These are phyloP conservation scores for Malassezia pachydermatis DNA, from an alignment of 1,284 basidiomycete species.

Conservation along the genomic window DNA sequence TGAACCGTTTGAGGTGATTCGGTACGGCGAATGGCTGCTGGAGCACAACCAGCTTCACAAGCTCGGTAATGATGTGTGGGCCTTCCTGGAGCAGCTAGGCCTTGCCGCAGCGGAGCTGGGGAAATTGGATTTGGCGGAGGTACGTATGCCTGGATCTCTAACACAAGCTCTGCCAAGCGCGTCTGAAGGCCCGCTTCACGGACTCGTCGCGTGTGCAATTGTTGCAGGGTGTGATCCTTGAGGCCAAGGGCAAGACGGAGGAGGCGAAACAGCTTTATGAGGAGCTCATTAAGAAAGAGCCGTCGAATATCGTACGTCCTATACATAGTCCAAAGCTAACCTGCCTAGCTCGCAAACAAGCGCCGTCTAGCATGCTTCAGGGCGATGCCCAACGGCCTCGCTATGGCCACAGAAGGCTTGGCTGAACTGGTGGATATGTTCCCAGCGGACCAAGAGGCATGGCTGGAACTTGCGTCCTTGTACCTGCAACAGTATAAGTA, in stretches of 20 bases:
- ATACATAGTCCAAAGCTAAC: too few species aligned
- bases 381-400: slow-evolving; percentile 15
- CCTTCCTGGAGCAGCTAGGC: slow-evolving; percentile 74
- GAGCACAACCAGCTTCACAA: slow-evolving; percentile 51
- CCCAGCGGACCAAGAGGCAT: slow-evolving; percentile 81
- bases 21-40: slow-evolving; percentile 58
- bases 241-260: slow-evolving; percentile 55
- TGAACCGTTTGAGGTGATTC: slow-evolving; percentile 62
- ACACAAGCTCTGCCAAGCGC: slow-evolving; percentile 58
- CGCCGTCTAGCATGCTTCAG: slow-evolving; percentile 62
- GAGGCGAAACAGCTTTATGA: slow-evolving; percentile 62
- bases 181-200: slow-evolving; percentile 64
- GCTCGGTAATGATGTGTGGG: slow-evolving; percentile 55
- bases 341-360: slow-evolving; percentile 64
- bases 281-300: slow-evolving; percentile 59
- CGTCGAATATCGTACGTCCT: slow-evolving; percentile 63
- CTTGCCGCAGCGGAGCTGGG: slow-evolving; percentile 77
- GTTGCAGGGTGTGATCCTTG: slow-evolving; percentile 74
- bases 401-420: slow-evolving; percentile 64
- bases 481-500: slow-evolving; percentile 65
- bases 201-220: slow-evolving; percentile 70
- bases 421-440: slow-evolving; percentile 77
- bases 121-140: slow-evolving; percentile 67
- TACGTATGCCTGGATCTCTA: slow-evolving; percentile 50
- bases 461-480: slow-evolving; percentile 83